Base-by-base conservation (phyloP, 2,329 filamentous ascomycete species). In the Xylariaceae sp. region DNA sequence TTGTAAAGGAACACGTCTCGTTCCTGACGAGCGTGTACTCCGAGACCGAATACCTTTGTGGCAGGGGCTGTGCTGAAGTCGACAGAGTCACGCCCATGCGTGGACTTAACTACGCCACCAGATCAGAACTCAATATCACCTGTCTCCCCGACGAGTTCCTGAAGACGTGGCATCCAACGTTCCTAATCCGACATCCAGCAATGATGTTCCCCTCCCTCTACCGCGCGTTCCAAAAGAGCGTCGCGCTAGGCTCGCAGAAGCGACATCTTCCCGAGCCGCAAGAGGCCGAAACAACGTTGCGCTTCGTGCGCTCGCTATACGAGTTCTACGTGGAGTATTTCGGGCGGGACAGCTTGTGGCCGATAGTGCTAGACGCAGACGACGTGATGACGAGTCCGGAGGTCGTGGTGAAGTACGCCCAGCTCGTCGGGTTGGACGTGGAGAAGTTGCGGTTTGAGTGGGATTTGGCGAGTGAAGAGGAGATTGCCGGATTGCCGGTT, bases 161-260 rank as follows among this genome's bases (percentile, higher is more conserved):
- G 34, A 64, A 61, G 35, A 61, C 62, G 2, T 62, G 61, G 64
- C 30, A 59, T 13, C 64, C 64, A 5, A 65, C 64, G 0, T 57
- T 65, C 15, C 61, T 65, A 9, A 64, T 65, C 50, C 61, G 64
- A 7, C 64, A 65, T 44, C 64, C 64, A 2, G 64, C 61, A 10
- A 48, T 63, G 56, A 55, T 59, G 61, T 13, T 65, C 9, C 56
- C 64, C 2, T 65, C 64, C 11, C 53, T 64, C 2, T 64, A 59
- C 49, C 64, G 64, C 45, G 64, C 61, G 13, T 53, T 55, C 2
- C 55, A 9, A 8, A 35, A 15, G 3, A 57, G 44, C 41, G n/a
- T 59, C n/a, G 37, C 60, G 18, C 1, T 58, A 4, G 30, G 62
- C 37, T 58, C 61, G 18, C 47, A 9, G 3, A 39, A 49, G 8